Evolutionary conservation across 441 rosid genomes (phyloP), one percentile per base, ranked within the genome.

Genomic region (Viola pubescens): DNA sequence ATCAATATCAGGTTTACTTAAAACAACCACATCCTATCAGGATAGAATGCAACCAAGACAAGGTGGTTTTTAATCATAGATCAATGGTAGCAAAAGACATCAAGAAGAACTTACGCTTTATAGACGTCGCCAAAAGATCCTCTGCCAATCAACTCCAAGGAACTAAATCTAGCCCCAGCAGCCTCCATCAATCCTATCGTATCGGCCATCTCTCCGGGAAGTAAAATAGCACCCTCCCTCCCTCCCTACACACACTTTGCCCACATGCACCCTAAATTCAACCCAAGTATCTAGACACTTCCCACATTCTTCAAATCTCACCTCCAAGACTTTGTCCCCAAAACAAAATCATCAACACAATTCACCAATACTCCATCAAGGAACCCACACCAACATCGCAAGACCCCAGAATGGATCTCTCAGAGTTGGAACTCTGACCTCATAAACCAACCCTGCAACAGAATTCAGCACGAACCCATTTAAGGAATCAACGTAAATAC

Each of bases 61-160:
- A 26, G 34, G 34, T 26, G 34, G 34, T 26, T 26, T 26, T 58
- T 52, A 54, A 66, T 56, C 56, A 58, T 7, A 62, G 43, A 40
- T 9, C 41, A 42, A 55, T 5, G 48, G 54, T 58, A 53, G 9
- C 34, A 7, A 44, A 58, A 58, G 60, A 51, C 34, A 72, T 59
- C 45, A 10, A 48, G 52, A 38, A 66, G 60, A 10, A 78, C 92
- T 77, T 77, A 94, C 99, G 96, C 99, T 85, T 90, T 94, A 77
- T 90, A 94, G 62, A 94, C 99, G 53, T 94, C 99, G 2, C 99
- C 99, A 45, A 94, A 94, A 1, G 99, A 94, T 66, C 97, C 99
- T 82, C 88, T 82, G 10, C 99, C 97, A 7, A 94, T 94, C 73
- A 90, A 81, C 80, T 88, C 94, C 63, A 80, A 72, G 48, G 88